Percentiles rank a stretch among this genome's conserved stretches.
Conservation (phyloP, 2,329 filamentous ascomycete species). For the Aspergillus tanneri region DNA sequence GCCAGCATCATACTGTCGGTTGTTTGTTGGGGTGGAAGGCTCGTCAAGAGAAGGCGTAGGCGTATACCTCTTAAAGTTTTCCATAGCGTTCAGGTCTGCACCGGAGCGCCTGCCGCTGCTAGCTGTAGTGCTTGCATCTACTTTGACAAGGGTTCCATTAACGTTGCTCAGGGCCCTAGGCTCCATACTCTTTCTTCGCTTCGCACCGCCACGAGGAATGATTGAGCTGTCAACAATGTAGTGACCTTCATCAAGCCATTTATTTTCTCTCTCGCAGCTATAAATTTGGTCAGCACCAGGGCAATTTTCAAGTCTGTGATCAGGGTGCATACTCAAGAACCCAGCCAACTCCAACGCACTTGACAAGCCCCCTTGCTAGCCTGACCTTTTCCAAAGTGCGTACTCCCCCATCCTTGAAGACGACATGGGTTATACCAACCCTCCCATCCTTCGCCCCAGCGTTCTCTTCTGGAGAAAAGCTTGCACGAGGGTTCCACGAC, state of each 20-base stretch:
- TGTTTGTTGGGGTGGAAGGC: conserved; percentile 16
- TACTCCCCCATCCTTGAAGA: conserved; percentile 83
- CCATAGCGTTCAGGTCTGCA: conserved; percentile 29
- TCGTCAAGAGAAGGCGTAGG: conserved; percentile 26
- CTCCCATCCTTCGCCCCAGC: conserved; percentile 46
- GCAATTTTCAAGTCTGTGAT: not conserved
- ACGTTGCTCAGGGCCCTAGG: conserved; percentile 67
- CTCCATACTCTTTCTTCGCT: conserved; percentile 79
- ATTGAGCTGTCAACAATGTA: conserved; percentile 68
- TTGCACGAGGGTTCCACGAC: conserved; percentile 66
- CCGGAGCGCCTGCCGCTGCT: conserved; percentile 30
- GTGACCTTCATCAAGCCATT: conserved; percentile 70
- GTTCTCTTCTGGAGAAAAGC: conserved; percentile 36
- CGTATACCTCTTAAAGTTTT: conserved; percentile 36
- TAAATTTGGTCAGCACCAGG: conserved; percentile 14
- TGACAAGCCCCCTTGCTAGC: conserved; percentile 69
- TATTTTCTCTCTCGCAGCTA: conserved; percentile 72
- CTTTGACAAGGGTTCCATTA: conserved; percentile 61
- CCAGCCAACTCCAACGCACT: conserved; percentile 86
- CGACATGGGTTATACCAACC: conserved; percentile 79
- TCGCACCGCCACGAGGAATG: conserved; percentile 67
- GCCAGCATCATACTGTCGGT: conserved; percentile 12
- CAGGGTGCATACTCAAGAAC: conserved; percentile 71
- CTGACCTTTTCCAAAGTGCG: conserved; percentile 78
- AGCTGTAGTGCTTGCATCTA: conserved; percentile 28